Evolutionary conservation across 805 yeast species (phyloP).

Genomic region (Yarrowia sp.): DNA sequence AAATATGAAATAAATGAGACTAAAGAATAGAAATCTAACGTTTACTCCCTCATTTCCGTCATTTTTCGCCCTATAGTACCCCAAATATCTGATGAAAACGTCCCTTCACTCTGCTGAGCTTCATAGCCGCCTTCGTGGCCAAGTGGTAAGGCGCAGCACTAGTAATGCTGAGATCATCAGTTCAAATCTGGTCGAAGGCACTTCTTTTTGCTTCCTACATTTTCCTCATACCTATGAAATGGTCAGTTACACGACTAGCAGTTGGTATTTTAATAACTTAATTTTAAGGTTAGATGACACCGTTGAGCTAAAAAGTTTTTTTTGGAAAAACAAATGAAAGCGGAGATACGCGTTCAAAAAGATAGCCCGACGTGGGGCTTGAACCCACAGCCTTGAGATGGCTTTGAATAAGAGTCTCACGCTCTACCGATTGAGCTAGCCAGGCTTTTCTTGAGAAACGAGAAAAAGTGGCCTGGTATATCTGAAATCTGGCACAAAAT

Average conservation of each 20-base stretch:
- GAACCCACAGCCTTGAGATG: conserved; percentile 11
- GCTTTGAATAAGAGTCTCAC: conserved; percentile 7
- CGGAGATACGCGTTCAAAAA: background rate
- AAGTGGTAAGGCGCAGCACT: conserved; percentile 12
- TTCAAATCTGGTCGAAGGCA: conserved; percentile 12
- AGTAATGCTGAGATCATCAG: conserved; percentile 10
- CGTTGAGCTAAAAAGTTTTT: background rate
- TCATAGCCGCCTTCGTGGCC: conserved; percentile 11
- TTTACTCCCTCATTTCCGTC: too few relatives aligned
- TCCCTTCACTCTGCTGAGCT: background rate
- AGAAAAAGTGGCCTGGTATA: background rate
- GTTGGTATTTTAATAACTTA: too few relatives aligned
- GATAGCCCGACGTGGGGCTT: conserved; percentile 13
- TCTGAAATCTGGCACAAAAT: background rate
- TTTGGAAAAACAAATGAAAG: background rate
- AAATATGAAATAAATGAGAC: too few relatives aligned
- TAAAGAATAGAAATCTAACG: too few relatives aligned
- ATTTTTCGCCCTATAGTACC: background rate
- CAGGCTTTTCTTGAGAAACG: background rate
- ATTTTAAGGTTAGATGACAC: background rate
- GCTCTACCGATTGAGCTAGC: conserved; percentile 14
- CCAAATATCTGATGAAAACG: background rate
- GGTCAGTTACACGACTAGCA: background rate
- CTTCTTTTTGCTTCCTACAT: background rate
- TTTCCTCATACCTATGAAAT: background rate